Base-by-base conservation (phyloP, 2,329 filamentous ascomycete species). In the Exophiala sp. region DNA sequence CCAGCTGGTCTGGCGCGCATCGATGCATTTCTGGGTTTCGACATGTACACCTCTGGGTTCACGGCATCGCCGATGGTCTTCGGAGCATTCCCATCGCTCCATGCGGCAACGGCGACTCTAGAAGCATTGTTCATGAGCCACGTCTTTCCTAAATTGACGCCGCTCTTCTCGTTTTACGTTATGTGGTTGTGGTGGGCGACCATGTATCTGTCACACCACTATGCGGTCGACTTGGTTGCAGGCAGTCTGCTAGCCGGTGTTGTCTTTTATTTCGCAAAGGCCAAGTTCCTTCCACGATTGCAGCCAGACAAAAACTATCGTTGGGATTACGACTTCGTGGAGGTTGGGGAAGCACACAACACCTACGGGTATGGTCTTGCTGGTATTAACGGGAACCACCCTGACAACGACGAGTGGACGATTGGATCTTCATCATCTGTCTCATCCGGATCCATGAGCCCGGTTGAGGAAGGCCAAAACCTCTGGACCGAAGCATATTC, bases 151-250 rank as follows among this genome's bases (percentile, higher is more conserved):
- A 84, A 83, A 57, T 81, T 95, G 62, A 85, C 88, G 62, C 84
- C 86, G 10, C 73, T 94, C 49, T 95, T 95, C 72, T 81, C 91
- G 60, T 78, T 82, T 60, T 97, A 96, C 72, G 87, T 88, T 41
- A 81, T 88, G 68, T 96, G 92, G 92, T 85, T 96, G 65, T 96
- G 91, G 89, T 97, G 92, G 91, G 88, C 91, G 10, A 97, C 92
- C 63, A 96, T 97, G 90, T 96, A 97, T 69, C 82, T 97, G 48
- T 95, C 89, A 66, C 92, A 97, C 73, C 92, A 97, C 75, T 97
- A 97, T 69, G 92, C 91, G 32, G 88, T 97, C 38, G 92, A 97
- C 70, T 78, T 97, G 47, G 89, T 96, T 21, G 89, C 83, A 34
- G 92, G 92, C 63, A 90, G 87, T 68, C 77, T 96, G 47, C 72